Base-by-base conservation (phyloP, 148 eudicot genomes). In the Silene uniflora region DNA sequence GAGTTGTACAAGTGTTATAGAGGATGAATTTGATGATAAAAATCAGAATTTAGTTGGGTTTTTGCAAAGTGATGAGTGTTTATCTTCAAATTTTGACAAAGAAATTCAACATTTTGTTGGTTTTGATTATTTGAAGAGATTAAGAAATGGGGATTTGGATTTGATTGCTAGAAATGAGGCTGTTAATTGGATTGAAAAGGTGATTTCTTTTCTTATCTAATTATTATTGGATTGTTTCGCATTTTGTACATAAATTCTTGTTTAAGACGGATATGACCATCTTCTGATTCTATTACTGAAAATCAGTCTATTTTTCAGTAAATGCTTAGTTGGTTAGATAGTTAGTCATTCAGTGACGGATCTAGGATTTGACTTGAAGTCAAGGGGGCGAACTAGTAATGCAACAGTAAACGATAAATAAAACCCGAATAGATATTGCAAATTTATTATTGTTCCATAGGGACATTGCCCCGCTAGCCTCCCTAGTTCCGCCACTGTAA, bases 181-280 rank as follows among this genome's bases (percentile, higher is more conserved):
- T 75, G 78, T 91, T 82, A 77, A 84, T 77, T 91, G 94, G 97
- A 90, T 91, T 87, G n/a, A 58, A 68, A 91, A 86, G 97, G 97
- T 91, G 69, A 56, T 69, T 4, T 22, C 44, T 49, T 22, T 63
- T 13, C 3, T 19, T 54, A 29, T 27, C 7, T 55, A 39, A 62
- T 74, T 65, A 14, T 16, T 65, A 27, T 27, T 27, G 29, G 39
- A 63, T 65, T 29, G 11, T 67, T 24, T 14, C 22, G 5, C 47
- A 27, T 67, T 54, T 29, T 5, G 4, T 32, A 32, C 35, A 32
- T 5, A 32, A 32, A 32, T 32, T 32, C 35, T 32, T 32, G 35
- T 32, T 32, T 32, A 32, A 32, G 35, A 32, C 35, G 35, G 35
- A 32, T 32, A 32, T 32, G 35, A 32, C 5, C 35, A 32, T 27